Evolutionary conservation across 2,329 filamentous ascomycete genomes (phyloP), one percentile per base, ranked within the genome.

Genomic region (Davidsoniella australis): DNA sequence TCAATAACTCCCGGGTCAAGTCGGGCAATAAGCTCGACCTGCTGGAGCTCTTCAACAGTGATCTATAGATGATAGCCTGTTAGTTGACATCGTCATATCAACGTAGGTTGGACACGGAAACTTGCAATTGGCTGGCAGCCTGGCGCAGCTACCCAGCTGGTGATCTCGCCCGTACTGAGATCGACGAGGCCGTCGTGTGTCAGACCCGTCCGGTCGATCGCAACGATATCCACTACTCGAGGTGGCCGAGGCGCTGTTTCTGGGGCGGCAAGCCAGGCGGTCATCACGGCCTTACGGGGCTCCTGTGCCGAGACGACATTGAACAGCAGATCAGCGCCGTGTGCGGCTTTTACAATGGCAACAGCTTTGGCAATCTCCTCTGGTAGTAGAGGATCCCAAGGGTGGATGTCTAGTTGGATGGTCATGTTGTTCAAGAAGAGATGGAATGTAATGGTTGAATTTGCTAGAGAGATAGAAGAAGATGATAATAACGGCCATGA

Each of bases 1-100:
- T 94, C 85, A 56, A 94, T 91, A 53, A 94, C 86, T 58, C 82
- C 83, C 12, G 84, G 76, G 60, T 94, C 85, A 57, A 78, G 79
- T 55, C 87, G 76, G 53, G 78, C 76, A 42, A 88, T 66, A 50
- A 74, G 70, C 64, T 95, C 88, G 1, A 94, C 87, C 49, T 77
- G 72, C 57, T 86, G 76, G 36, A 94, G 71, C 62, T 94, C 88
- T 60, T 94, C 87, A 76, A 93, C 86, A 0, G 85, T 94, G 60
- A 94, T 93, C 77, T 82, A 17, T 1, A 24, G 8, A 4, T 23
- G 2, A 36, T 1, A 4, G 20, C 20, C 20, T 20, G 20, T 20
- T 5, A 20, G 20, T 20, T 20, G 20, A 20, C 20, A 20, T 4
- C 20, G 4, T 4, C 20, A 4, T 20, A 20, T 20, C 20, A 20